Conservation (phyloP, 768 basidiomycete species). For the Lanmaoa pseudosensibilis region DNA sequence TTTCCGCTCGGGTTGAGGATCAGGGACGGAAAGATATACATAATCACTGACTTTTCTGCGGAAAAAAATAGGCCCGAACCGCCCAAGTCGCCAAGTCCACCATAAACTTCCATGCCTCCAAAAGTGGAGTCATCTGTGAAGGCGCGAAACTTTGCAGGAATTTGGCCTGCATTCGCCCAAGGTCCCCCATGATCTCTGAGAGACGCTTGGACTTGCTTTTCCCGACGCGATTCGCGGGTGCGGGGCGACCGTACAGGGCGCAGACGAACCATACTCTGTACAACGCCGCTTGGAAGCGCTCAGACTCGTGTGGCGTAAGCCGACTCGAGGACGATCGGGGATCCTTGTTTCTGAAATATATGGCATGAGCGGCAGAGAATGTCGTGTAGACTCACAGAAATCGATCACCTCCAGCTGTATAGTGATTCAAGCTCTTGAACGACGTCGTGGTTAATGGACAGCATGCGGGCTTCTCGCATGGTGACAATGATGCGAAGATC, state of each 20-base stretch:
- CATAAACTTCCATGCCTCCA: conserved; percentile 12
- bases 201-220: conserved; percentile 13
- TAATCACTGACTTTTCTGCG: conserved; percentile 6
- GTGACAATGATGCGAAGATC: not conserved
- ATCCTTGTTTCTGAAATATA: conserved; percentile 36
- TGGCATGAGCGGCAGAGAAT: conserved; percentile 1
- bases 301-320: conserved; percentile 35
- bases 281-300: conserved; percentile 30
- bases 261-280: conserved; percentile 31
- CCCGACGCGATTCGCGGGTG: conserved; percentile 8
- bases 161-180: not conserved
- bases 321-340: conserved; percentile 31
- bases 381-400: not conserved
- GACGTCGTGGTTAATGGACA: conserved; percentile 19
- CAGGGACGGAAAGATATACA: not conserved
- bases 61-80: conserved; percentile 5
- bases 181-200: not conserved
- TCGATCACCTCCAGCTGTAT: conserved; percentile 23
- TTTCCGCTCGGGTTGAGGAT: not conserved
- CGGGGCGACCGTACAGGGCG: conserved; percentile 12
- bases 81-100: conserved; percentile 11
- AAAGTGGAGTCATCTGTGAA: not conserved
- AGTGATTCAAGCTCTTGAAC: conserved; percentile 16
- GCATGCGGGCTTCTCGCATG: conserved; percentile 11
- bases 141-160: conserved; percentile 9